Evolutionary conservation across 352 stramenopile genomes (phyloP), one percentile per base, ranked within the genome.

Genomic region (Blastocystis sp.): DNA sequence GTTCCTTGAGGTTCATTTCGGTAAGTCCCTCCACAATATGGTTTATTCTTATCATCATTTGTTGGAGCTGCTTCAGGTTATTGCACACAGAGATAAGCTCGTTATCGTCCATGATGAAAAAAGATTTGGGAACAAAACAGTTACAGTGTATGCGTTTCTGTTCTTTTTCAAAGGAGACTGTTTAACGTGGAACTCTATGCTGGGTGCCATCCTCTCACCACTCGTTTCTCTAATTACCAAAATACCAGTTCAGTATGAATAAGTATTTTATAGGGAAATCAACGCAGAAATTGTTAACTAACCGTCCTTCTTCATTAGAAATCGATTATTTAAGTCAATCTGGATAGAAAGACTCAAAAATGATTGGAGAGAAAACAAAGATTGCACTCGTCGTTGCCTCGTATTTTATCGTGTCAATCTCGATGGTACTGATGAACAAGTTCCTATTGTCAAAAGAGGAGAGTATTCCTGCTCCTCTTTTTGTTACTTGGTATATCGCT

Each of bases 341-440:
- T 34, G 30, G 30, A 34, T 34, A 34, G 30, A 34, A 34, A 34
- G 30, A 34, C 30, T 34, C 30, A 34, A 81, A 18, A 66, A 89
- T 89, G 78, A 24, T 78, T 16, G 63, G 63, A 63, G 63, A 89
- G 76, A 92, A 91, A 39, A 69, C 85, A n/a, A 93, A 95, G 76
- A 91, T 95, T 43, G 91, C 92, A 3, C 90, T 87, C 8, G 94
- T 96, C 9, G 92, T 95, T 16, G 91, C 90, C 9, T 91, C 92
- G 37, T 96, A 96, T 87, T 95, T 93, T 91, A 87, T 94, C 47
- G 92, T 95, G 16, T 94, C 91, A 13, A 96, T 96, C 69, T 93
- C 90, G 37, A 94, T 96, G 92, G 94, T 96, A 8, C 95, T 95
- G 81, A 90, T 95, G 18, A 96, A 96, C 92, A 96, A 96, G 91